phyloP scores from a whole-genome alignment of 2,329 filamentous ascomycete species.

The Metarhizium sp. region DNA sequence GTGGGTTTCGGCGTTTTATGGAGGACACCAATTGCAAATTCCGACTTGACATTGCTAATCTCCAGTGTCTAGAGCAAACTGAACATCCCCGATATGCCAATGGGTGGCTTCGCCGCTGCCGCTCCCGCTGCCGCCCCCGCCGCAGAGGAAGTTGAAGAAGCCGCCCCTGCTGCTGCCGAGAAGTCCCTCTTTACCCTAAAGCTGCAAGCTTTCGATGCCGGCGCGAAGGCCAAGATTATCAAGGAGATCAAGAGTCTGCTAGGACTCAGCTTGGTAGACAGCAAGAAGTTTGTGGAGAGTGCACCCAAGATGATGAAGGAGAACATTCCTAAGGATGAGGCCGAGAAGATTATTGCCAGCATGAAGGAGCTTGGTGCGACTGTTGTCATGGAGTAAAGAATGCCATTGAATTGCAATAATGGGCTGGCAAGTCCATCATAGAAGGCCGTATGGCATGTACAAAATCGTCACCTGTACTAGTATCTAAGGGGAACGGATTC shows the following conservation, averaged over 20 bases:
- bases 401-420: neutral
- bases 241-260: slow-evolving; percentile 98
- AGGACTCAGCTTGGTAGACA: slow-evolving; percentile 91
- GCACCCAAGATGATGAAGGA: slow-evolving; percentile 99
- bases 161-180: slow-evolving; percentile 82
- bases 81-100: slow-evolving; percentile 95
- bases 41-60: slow-evolving; percentile 1
- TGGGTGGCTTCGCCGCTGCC: slow-evolving; percentile 78
- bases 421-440: slow-evolving; percentile 19
- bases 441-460: slow-evolving; percentile 27
- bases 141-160: slow-evolving; percentile 77
- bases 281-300: slow-evolving; percentile 99
- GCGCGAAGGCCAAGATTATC: slow-evolving; percentile 95
- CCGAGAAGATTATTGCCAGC: slow-evolving; percentile 93
- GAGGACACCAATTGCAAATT: neutral
- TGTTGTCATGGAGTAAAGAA: slow-evolving; percentile 75
- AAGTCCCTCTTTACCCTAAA: slow-evolving; percentile 97
- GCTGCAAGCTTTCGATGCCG: slow-evolving; percentile 79
- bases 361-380: slow-evolving; percentile 90
- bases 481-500: slow-evolving; percentile 16
- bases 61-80: slow-evolving; percentile 59
- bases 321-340: slow-evolving; percentile 96
- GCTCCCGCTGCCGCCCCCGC: slow-evolving; percentile 52
- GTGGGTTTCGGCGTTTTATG: slow-evolving; percentile 36
- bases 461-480: slow-evolving; percentile 27